These are phyloP conservation scores for Arctostaphylos glauca DNA, from an alignment of 148 eudicot species.

Conservation along the genomic window DNA sequence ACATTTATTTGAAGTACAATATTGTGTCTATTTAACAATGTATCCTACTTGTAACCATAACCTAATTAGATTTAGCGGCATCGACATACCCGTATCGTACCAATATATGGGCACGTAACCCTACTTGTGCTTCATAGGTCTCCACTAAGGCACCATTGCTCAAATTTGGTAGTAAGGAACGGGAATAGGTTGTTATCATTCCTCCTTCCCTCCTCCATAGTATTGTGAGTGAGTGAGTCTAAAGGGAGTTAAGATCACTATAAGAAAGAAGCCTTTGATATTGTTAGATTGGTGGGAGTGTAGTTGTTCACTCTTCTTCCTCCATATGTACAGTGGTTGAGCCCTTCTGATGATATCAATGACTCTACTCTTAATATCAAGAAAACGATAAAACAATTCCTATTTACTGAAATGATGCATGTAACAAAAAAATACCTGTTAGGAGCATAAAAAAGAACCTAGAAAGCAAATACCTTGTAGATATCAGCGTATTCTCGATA, in stretches of 20 bases:
- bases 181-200: no score
- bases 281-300: not conserved
- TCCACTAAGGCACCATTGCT: not conserved
- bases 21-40: no score
- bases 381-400: not conserved
- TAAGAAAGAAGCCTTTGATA: not conserved
- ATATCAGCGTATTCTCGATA: slow-evolving; percentile 64
- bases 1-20: no score
- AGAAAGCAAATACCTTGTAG: slow-evolving; percentile 49
- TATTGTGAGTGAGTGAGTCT: no score
- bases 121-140: not conserved
- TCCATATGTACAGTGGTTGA: not conserved
- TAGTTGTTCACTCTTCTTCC: not conserved
- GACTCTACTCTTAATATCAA: not conserved
- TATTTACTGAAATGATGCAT: no score
- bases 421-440: not conserved
- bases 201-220: no score
- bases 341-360: not conserved
- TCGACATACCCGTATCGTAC: no score
- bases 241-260: not conserved
- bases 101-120: no score
- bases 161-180: no score
- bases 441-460: not conserved
- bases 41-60: no score
- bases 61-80: no score